These are phyloP conservation scores for Tetrahymena malaccensis DNA, from an alignment of 73 alveolate species.

Conservation along the genomic window DNA sequence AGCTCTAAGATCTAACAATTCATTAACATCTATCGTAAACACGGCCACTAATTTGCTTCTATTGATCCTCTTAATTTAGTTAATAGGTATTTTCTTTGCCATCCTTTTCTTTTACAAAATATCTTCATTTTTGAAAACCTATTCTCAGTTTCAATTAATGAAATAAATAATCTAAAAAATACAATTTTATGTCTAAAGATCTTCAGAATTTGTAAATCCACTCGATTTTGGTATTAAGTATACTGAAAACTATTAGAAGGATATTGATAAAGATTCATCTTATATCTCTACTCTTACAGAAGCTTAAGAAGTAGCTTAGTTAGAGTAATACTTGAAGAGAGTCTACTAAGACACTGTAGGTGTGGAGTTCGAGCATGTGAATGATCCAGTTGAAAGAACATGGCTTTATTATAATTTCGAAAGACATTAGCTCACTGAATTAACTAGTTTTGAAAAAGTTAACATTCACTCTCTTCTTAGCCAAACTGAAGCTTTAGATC, in stretches of 20 bases:
- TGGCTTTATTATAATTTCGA: conserved; percentile 76
- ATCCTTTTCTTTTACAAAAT: neutral
- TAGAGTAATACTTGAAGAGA: conserved; percentile 43
- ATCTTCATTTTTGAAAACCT: neutral
- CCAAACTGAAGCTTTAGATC: conserved; percentile 64
- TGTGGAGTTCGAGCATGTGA: conserved; percentile 68
- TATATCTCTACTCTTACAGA: neutral
- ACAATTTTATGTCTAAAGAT: neutral
- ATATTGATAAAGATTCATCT: neutral
- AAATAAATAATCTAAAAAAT: no score
- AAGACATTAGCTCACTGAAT: conserved; percentile 29
- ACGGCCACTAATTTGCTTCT: neutral
- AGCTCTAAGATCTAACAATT: neutral
- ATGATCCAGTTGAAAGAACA: conserved; percentile 54
- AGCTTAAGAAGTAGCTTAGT: conserved; percentile 12
- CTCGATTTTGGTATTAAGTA: neutral
- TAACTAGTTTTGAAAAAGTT: conserved; percentile 48
- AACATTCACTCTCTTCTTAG: conserved; percentile 36
- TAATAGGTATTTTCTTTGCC: neutral
- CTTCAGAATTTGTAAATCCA: neutral
- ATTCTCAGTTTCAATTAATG: neutral
- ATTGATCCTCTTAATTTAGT: neutral
- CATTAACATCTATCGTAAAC: neutral
- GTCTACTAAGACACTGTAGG: conserved; percentile 62
- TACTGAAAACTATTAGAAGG: neutral